A percentile compares a stretch with the other conserved stretches of the same genome.
phyloP scores from a whole-genome alignment of 2,329 filamentous ascomycete genomes.

The Fusarium graminum region DNA sequence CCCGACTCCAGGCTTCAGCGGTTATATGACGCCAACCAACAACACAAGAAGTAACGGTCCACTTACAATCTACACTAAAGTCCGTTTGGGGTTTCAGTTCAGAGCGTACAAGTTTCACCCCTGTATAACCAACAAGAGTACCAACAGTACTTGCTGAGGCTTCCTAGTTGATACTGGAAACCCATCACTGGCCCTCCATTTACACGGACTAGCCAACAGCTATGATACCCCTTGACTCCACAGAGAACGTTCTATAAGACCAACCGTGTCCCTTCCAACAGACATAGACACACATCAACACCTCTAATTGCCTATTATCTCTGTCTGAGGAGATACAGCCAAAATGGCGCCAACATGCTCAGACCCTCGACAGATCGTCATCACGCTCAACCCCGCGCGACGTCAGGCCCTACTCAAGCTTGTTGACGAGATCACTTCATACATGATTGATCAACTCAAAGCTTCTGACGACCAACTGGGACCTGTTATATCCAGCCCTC shows the following conservation, averaged over 20 bases:
- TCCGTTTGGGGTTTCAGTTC: conserved; percentile 6
- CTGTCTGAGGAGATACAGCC: not conserved
- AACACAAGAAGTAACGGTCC: conserved; percentile 8
- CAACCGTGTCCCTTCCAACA: conserved; percentile 1
- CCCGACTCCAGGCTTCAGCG: conserved; percentile 2
- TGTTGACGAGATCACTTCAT: conserved; percentile 64
- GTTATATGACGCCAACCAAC: conserved; percentile 24
- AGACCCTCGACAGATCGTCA: conserved; percentile 68
- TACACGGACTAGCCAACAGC: conserved; percentile 10
- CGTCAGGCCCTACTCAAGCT: conserved; percentile 66
- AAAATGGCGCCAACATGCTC: conserved; percentile 67
- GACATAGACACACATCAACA: not conserved
- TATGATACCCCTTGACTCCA: conserved; percentile 19
- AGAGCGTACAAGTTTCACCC: conserved; percentile 16
- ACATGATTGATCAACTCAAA: conserved; percentile 67
- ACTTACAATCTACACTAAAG: conserved; percentile 15
- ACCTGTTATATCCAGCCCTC: conserved; percentile 45
- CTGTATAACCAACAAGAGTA: conserved; percentile 12
- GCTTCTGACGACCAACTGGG: conserved; percentile 52
- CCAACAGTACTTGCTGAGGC: not conserved
- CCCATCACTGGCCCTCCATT: conserved; percentile 16
- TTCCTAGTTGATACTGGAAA: conserved; percentile 10
- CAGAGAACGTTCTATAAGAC: conserved; percentile 13
- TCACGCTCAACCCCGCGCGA: conserved; percentile 65
- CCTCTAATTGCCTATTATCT: not conserved